Evolutionary conservation across 2,329 filamentous ascomycete genomes (phyloP).

Genomic region (Epicoccum nigrum): DNA sequence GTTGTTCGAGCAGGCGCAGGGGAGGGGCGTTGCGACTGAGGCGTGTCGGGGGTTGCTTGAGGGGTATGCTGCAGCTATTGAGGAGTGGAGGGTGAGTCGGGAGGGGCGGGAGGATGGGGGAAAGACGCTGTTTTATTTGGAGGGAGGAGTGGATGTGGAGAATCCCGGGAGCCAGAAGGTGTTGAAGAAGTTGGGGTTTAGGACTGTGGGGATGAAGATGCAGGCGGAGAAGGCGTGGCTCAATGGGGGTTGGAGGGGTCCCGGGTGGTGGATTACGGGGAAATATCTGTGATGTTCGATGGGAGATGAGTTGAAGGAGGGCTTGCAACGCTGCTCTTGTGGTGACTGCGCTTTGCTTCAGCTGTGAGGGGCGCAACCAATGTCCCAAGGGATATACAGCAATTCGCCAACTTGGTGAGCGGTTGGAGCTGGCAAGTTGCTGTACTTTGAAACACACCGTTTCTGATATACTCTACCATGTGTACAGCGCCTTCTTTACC

Average conservation of each 20-base stretch:
- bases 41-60: slow-evolving; percentile 24
- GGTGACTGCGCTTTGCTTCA: not conserved
- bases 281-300: not conserved
- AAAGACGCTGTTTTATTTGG: slow-evolving; percentile 27
- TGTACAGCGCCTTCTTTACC: too few species aligned
- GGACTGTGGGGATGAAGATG: slow-evolving; percentile 29
- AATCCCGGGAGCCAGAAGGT: slow-evolving; percentile 32
- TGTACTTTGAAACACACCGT: too few species aligned
- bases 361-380: too few species aligned
- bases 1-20: slow-evolving; percentile 25
- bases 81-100: not conserved
- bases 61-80: slow-evolving; percentile 17
- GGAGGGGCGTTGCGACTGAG: slow-evolving; percentile 40
- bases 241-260: slow-evolving; percentile 31
- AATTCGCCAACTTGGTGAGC: too few species aligned
- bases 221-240: slow-evolving; percentile 30
- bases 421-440: too few species aligned
- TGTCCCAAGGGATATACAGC: too few species aligned
- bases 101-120: not conserved
- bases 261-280: slow-evolving; percentile 12
- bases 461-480: too few species aligned
- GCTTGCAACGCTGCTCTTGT: too few species aligned
- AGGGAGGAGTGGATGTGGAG: slow-evolving; percentile 28
- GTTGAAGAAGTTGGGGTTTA: slow-evolving; percentile 35
- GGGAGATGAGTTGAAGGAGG: too few species aligned